phyloP scores from a whole-genome alignment of 129 eudicot species.

The Flaveria linearis region DNA sequence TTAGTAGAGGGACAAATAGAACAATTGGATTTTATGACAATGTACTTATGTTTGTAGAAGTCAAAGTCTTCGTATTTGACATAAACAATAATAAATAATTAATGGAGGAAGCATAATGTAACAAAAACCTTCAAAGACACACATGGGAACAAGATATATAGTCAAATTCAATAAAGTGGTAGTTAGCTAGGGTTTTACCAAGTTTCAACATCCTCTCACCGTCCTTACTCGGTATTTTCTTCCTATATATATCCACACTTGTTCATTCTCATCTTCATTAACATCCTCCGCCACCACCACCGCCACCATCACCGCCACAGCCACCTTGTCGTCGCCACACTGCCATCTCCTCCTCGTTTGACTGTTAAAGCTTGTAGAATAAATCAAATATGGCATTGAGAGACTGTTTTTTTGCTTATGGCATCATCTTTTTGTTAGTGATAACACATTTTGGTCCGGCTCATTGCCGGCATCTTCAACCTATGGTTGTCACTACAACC shows the following conservation, averaged over 20 bases:
- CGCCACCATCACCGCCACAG: neutral
- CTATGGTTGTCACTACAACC: neutral
- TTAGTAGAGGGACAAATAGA: neutral
- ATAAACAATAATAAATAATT: neutral
- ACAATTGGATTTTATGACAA: neutral
- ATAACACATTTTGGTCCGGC: constrained; percentile 19
- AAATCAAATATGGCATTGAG: constrained; percentile 11
- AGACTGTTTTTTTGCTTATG: constrained; percentile 7
- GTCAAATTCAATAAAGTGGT: constrained; percentile 23
- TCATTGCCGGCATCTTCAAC: constrained; percentile 26
- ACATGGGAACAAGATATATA: constrained; percentile 6
- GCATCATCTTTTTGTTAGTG: constrained; percentile 11
- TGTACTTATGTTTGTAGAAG: neutral
- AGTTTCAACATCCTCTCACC: constrained; percentile 22
- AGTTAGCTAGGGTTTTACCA: constrained; percentile 27
- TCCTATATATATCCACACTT: constrained; percentile 16
- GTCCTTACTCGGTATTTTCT: constrained; percentile 32
- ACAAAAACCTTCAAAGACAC: neutral
- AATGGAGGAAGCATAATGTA: constrained; percentile 24
- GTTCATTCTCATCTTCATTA: constrained; percentile 7
- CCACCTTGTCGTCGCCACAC: neutral
- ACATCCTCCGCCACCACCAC: neutral
- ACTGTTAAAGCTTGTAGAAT: neutral
- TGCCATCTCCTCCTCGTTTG: neutral
- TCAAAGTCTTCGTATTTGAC: constrained; percentile 3